Conservation (phyloP, 306 rosid genomes). For the Vachellia pachyceras region DNA sequence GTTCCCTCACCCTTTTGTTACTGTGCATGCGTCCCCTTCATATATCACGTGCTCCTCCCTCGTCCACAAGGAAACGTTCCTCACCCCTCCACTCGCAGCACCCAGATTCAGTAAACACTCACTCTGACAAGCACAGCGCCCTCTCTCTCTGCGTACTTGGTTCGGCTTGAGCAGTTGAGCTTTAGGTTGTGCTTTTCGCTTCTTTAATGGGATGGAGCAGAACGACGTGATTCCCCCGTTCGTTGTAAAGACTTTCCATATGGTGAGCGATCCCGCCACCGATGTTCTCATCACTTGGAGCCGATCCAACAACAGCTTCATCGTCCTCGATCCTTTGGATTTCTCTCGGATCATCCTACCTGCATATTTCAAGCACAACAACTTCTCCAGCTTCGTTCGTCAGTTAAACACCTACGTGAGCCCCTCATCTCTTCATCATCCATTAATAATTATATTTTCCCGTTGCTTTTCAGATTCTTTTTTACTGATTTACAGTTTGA, state of each 20-base stretch:
- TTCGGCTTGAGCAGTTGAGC: not conserved
- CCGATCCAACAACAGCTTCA: constrained; percentile 78
- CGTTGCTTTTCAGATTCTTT: not conserved
- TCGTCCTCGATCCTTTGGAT: constrained; percentile 75
- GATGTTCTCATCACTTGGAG: constrained; percentile 79
- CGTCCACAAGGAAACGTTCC: constrained; percentile 5
- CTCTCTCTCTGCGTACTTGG: not conserved
- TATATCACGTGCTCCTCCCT: constrained; percentile 45
- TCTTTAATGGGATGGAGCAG: constrained; percentile 60
- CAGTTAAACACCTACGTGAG: constrained; percentile 91
- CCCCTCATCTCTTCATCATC: constrained; percentile 18
- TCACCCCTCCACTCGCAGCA: not conserved
- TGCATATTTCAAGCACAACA: constrained; percentile 90
- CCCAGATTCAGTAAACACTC: not conserved
- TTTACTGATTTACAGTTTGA: not conserved
- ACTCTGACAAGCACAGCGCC: not conserved
- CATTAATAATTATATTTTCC: not conserved
- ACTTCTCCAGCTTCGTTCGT: constrained; percentile 94
- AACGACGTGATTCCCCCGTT: constrained; percentile 79
- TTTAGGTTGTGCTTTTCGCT: not conserved
- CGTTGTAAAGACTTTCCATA: constrained; percentile 84
- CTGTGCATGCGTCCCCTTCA: constrained; percentile 38
- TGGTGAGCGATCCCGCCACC: constrained; percentile 81
- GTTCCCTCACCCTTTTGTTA: not conserved
- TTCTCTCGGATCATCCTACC: constrained; percentile 80